These are phyloP conservation scores for Puccinellia tenuiflora DNA, from an alignment of 176 grass and related monocot genomes.

Conservation along the genomic window DNA sequence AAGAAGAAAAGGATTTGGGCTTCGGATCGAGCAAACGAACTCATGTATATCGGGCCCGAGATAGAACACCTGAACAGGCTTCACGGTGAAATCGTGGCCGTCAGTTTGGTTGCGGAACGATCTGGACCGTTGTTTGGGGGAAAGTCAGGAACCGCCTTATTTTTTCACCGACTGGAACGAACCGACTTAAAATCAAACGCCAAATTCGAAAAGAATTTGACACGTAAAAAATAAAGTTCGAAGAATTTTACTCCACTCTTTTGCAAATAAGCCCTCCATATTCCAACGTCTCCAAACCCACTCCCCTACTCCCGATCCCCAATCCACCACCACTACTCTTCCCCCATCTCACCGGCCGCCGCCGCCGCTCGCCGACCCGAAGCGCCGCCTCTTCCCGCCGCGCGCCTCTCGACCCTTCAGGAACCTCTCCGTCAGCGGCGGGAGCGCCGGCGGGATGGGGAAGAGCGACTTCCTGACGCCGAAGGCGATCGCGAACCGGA, in stretches of 20 bases:
- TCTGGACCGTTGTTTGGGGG: background rate
- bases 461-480: constrained; percentile 83
- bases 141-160: background rate
- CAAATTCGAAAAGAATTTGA: background rate
- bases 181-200: background rate
- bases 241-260: no score
- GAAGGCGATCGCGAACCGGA: constrained; percentile 84
- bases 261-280: background rate
- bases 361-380: background rate
- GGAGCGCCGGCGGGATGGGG: constrained; percentile 49
- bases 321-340: background rate
- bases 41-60: background rate
- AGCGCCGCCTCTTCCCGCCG: background rate
- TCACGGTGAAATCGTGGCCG: background rate
- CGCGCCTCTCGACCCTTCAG: background rate
- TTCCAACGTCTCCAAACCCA: background rate
- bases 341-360: constrained; percentile 12
- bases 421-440: background rate
- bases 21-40: background rate
- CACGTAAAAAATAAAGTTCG: no score
- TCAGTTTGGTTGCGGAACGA: background rate
- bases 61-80: background rate
- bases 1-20: background rate
- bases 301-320: background rate
- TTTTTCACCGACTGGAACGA: background rate